Base-by-base conservation (phyloP, 192 early-diverging fungal genomes). In the Coemansia sp. region DNA sequence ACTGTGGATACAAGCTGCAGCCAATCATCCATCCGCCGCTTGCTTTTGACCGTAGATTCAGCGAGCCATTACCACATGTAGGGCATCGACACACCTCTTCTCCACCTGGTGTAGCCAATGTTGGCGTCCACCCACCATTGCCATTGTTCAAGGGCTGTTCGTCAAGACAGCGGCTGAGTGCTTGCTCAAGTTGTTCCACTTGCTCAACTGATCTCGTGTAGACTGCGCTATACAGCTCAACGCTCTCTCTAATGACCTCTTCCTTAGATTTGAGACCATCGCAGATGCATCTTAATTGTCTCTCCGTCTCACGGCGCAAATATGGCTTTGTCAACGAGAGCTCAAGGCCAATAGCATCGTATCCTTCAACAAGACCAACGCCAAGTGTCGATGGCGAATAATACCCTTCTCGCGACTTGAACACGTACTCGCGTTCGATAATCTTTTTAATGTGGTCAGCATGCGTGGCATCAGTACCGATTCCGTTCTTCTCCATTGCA, bases 391-490 rank as follows among this genome's bases (percentile, higher is more conserved):
- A 93, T 0, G 97, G 97, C 12, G 74, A 64, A 62, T 89, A 84
- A 18, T 74, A 76, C 7, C 67, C 72, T 50, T 87, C 83, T 12
- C 64, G 59, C 21, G 84, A 81, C 54, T 94, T 90, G 50, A 87
- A 83, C 4, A 85, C 88, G 70, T 99, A 99, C 38, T 95, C 86
- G 12, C 97, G 87, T 2, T 91, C 89, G 10, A 88, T 85, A 31
- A 99, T 91, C 53, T 88, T 98, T 66, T 94, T 92, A 67, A 99
- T 99, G 58, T 98, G 96, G 31, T 96, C 91, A 7, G 89, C 89
- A 28, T 98, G 97, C 0, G 95, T 99, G 0, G 97, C 96, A 72
- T 99, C 97, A 6, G 97, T 99, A 14, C 94, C 97, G 44, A 99
- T 98, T 18, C 92, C 93, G 65, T 90, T 90, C 71, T 91, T 88